Percentiles rank a stretch among this genome's conserved stretches.
phyloP scores from a whole-genome alignment of 2,329 filamentous ascomycete genomes.

The Rhinocladiella similis region DNA sequence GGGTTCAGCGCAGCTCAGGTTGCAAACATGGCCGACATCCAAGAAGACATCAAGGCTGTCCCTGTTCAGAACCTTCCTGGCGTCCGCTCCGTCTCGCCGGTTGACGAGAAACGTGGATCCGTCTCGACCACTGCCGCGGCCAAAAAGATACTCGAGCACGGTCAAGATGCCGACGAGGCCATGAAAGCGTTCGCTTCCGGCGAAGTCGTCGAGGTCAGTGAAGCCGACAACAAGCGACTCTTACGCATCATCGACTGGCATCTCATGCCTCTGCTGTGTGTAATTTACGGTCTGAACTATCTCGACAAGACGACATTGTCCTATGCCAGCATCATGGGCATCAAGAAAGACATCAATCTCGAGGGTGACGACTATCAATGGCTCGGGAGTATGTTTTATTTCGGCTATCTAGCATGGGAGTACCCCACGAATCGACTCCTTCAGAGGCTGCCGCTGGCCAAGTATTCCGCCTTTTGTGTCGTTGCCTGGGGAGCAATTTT shows the following conservation, averaged over 20 bases:
- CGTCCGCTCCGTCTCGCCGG: conserved; percentile 20
- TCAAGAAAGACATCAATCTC: conserved; percentile 48
- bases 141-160: conserved; percentile 49
- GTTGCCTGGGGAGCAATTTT: conserved; percentile 64
- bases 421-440: conserved; percentile 66
- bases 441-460: conserved; percentile 64
- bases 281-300: conserved; percentile 57
- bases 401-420: conserved; percentile 58
- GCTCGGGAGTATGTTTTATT: conserved; percentile 40
- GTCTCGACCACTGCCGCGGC: conserved; percentile 22
- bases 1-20: neutral
- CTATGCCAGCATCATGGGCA: conserved; percentile 56
- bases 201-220: conserved; percentile 54
- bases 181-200: conserved; percentile 57
- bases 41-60: conserved; percentile 17
- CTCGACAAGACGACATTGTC: conserved; percentile 55
- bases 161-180: conserved; percentile 61
- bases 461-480: conserved; percentile 65
- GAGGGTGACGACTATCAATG: conserved; percentile 51
- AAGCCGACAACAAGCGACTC: conserved; percentile 59
- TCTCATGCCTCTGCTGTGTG: conserved; percentile 60
- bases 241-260: conserved; percentile 63
- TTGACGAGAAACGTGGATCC: conserved; percentile 20
- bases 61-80: conserved; percentile 14
- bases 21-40: conserved; percentile 16